phyloP scores from a whole-genome alignment of 805 yeast species.

The Pichia paraexigua region DNA sequence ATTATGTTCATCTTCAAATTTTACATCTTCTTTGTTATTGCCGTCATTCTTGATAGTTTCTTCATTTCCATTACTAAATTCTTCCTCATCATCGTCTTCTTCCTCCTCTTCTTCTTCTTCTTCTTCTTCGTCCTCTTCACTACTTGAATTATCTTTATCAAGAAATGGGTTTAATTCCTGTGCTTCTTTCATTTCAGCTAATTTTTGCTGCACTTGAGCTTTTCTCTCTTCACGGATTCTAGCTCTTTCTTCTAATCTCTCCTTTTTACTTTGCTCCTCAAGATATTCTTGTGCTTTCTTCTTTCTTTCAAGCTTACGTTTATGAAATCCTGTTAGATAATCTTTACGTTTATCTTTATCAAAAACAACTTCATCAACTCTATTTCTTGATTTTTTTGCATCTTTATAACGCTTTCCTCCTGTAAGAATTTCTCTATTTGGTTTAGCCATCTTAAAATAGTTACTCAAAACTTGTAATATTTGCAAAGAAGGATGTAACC shows the following conservation, averaged over 20 bases:
- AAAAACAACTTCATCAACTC: slow-evolving; percentile 79
- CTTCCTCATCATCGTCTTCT: slow-evolving; percentile 18
- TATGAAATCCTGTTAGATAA: slow-evolving; percentile 91
- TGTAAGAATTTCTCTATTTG: slow-evolving; percentile 79
- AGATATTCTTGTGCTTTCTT: slow-evolving; percentile 73
- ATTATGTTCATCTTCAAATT: slow-evolving; percentile 13
- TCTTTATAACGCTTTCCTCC: slow-evolving; percentile 77
- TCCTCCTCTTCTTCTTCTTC: slow-evolving; percentile 13
- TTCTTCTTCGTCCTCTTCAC: slow-evolving; percentile 22
- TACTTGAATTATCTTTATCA: slow-evolving; percentile 23
- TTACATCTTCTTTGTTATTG: slow-evolving; percentile 10
- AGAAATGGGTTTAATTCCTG: slow-evolving; percentile 14
- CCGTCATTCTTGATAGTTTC: slow-evolving; percentile 21
- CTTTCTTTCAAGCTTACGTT: slow-evolving; percentile 81
- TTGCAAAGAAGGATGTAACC: background rate
- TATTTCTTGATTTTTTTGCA: slow-evolving; percentile 54
- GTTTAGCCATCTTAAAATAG: slow-evolving; percentile 23
- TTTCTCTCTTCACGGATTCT: slow-evolving; percentile 63
- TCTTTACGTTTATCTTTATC: slow-evolving; percentile 74
- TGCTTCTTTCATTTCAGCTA: slow-evolving; percentile 43
- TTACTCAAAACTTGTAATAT: background rate
- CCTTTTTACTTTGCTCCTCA: slow-evolving; percentile 69
- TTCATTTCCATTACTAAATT: slow-evolving; percentile 5
- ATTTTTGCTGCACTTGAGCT: slow-evolving; percentile 53
- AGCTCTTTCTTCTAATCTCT: slow-evolving; percentile 69